phyloP scores from a whole-genome alignment of 1,284 basidiomycete species.

The Pholiota adiposa region DNA sequence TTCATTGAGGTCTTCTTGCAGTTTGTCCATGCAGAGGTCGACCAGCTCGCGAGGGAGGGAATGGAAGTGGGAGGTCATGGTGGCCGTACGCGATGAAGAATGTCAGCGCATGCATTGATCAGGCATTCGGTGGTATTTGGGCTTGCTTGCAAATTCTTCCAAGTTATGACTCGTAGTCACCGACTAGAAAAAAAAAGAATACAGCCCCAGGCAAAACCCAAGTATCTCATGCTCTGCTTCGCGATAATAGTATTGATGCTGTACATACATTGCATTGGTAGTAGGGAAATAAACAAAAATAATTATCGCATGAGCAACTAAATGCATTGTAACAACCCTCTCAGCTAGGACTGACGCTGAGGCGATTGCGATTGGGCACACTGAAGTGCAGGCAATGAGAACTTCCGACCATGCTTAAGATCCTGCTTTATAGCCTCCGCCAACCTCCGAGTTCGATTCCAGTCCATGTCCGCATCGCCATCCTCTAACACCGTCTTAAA shows the following conservation, averaged over 20 bases:
- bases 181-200: too few relatives aligned
- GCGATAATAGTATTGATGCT: not conserved
- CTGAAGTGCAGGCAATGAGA: slow-evolving; percentile 33
- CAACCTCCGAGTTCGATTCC: slow-evolving; percentile 37
- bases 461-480: slow-evolving; percentile 34
- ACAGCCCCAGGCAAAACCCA: too few relatives aligned
- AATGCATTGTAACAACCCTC: too few relatives aligned
- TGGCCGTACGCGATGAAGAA: not conserved
- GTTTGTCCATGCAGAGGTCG: slow-evolving; percentile 10
- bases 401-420: slow-evolving; percentile 30
- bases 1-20: not conserved
- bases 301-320: not conserved
- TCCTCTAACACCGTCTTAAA: slow-evolving; percentile 33
- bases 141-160: too few relatives aligned
- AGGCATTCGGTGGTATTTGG: too few relatives aligned
- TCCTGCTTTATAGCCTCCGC: slow-evolving; percentile 33
- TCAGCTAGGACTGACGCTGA: not conserved
- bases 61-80: not conserved
- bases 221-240: too few relatives aligned
- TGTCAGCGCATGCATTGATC: not conserved
- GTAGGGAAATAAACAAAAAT: not conserved
- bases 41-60: slow-evolving; percentile 15
- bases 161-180: too few relatives aligned
- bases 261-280: not conserved
- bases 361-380: slow-evolving; percentile 27